A percentile compares a stretch with the other conserved stretches of the same genome.
These are phyloP conservation scores for Tympanopsis confertula DNA, from an alignment of 2,329 filamentous ascomycete genomes.

Conservation along the genomic window DNA sequence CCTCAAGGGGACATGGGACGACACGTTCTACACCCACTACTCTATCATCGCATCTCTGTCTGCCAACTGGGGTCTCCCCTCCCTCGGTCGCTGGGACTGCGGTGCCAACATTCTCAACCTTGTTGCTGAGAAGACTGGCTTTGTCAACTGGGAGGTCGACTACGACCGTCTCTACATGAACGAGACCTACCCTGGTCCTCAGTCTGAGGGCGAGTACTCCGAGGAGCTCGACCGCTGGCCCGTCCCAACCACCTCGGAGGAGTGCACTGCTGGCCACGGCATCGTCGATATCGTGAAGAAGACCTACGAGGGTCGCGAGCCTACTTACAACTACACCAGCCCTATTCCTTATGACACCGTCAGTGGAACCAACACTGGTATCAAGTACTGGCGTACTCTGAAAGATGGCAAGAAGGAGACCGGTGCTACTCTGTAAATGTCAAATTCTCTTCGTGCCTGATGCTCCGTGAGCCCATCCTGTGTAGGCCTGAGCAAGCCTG, in stretches of 20 bases:
- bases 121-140: conserved; percentile 49
- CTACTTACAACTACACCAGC: conserved; percentile 28
- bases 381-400: background rate
- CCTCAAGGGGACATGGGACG: conserved; percentile 58
- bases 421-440: too few relatives aligned
- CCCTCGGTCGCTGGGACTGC: conserved; percentile 61
- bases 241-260: conserved; percentile 26
- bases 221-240: conserved; percentile 14
- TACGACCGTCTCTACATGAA: conserved; percentile 37
- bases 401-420: too few relatives aligned
- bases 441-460: too few relatives aligned
- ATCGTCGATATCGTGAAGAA: conserved; percentile 24
- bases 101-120: conserved; percentile 58
- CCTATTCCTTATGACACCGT: conserved; percentile 9
- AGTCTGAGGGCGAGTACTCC: conserved; percentile 22
- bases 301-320: conserved; percentile 21
- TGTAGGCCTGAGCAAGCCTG: too few relatives aligned
- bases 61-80: conserved; percentile 60
- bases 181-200: conserved; percentile 36
- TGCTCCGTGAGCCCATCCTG: too few relatives aligned
- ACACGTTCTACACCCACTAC: conserved; percentile 64
- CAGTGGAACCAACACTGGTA: background rate
- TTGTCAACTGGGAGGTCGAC: conserved; percentile 21
- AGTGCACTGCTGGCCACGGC: conserved; percentile 13
- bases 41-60: conserved; percentile 53